Base-by-base conservation (phyloP, 768 basidiomycete genomes). In the Lactarius indigo region DNA sequence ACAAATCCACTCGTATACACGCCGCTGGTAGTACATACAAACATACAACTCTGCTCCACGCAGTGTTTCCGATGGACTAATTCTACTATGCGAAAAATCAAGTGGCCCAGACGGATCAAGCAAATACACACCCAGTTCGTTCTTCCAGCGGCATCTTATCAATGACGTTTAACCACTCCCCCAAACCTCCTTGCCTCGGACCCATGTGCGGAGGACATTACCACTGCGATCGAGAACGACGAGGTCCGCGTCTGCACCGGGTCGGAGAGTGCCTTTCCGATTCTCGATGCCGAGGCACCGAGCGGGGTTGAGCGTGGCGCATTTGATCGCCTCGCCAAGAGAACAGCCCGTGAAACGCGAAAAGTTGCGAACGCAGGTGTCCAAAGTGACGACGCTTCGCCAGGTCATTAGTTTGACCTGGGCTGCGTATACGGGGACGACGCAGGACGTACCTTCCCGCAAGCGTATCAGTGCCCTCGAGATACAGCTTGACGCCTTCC, bases 241-340 rank as follows among this genome's bases (percentile, higher is more conserved):
- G 42, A 96, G 78, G 77, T 96, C 94, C 10, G 93, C 94, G 74
- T 95, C 90, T 35, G 87, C 91, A n/a, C 91, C 93, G 1, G 89
- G 78, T 57, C 88, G 83, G 28, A 96, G 79, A 23, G 89, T 89
- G 28, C 94, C 94, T 78, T 95, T 96, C 70, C 78, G 85, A 64
- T 87, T 78, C 75, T 90, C 88, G 63, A 92, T 90, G 20, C 90
- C 87, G 23, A 96, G 83, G 74, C 90, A 89, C 69, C 89, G 88
- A 3, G 94, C 94, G 18, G 94, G 92, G 72, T 92, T 92, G 72
- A 83, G 86, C 2, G 94, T 96, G 50, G 89, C 92, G 73, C 92
- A 94, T 64, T 87, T 86, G 76, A 96, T 88, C 28, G 94, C 90
- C 76, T 94, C 85, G 30, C 88, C 87, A 30, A 96, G 79, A 44